Evolutionary conservation across 1,284 basidiomycete species (phyloP).

Genomic region (Irpex lacteus): DNA sequence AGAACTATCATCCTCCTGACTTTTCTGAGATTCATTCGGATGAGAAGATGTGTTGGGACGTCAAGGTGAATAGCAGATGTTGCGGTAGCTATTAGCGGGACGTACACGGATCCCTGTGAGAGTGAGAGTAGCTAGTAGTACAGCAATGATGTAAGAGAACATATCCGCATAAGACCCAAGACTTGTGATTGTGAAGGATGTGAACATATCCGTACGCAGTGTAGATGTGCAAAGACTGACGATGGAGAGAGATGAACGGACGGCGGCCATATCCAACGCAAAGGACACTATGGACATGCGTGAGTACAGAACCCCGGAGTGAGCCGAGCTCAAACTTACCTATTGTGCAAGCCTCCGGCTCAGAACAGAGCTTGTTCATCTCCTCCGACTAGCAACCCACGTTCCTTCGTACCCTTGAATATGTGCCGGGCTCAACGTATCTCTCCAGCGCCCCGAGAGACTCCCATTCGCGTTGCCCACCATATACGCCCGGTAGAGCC

Average conservation of each 20-base stretch:
- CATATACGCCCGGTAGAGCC: conserved; percentile 76
- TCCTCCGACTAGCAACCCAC: conserved; percentile 14
- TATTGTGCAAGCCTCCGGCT: neutral
- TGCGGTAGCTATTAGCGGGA: neutral
- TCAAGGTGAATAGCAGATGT: neutral
- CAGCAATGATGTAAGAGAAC: neutral
- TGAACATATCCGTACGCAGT: neutral
- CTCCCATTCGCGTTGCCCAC: conserved; percentile 62
- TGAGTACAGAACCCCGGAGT: neutral
- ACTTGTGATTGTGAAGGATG: neutral
- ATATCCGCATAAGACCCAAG: neutral
- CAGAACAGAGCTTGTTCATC: neutral
- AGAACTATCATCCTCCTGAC: neutral
- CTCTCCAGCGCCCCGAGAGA: conserved; percentile 72
- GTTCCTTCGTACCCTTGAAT: conserved; percentile 15
- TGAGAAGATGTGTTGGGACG: neutral
- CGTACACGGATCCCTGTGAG: neutral
- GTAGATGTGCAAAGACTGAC: too few relatives aligned
- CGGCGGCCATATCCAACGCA: neutral
- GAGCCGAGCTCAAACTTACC: neutral
- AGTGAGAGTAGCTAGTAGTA: neutral
- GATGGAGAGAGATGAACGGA: neutral
- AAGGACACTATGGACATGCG: neutral
- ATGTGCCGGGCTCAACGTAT: conserved; percentile 43
- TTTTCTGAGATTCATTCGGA: neutral